These are phyloP conservation scores for Venturia nashicola DNA, from an alignment of 2,329 filamentous ascomycete genomes.

Conservation along the genomic window DNA sequence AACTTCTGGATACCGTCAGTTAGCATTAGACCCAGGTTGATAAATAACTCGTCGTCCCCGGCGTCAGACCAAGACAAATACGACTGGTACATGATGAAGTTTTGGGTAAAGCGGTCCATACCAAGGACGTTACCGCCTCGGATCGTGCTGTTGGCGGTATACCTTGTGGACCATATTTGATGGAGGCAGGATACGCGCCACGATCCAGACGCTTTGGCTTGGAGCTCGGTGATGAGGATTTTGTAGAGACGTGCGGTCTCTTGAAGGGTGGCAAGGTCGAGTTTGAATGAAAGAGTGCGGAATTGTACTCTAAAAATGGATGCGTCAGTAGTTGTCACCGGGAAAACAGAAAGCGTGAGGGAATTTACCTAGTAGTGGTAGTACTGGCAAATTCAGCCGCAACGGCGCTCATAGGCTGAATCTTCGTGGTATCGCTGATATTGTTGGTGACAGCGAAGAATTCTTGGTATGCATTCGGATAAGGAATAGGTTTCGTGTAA, in stretches of 20 bases:
- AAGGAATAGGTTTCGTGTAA: slow-evolving; percentile 13
- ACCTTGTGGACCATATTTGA: neutral
- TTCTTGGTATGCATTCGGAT: neutral
- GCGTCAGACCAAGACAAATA: neutral
- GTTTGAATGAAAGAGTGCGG: neutral
- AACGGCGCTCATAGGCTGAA: neutral
- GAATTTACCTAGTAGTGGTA: neutral
- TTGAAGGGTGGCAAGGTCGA: neutral
- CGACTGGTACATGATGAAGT: neutral
- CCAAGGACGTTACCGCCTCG: slow-evolving; percentile 2
- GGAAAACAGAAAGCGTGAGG: neutral
- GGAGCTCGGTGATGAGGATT: neutral
- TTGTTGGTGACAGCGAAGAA: neutral
- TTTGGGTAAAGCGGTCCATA: neutral
- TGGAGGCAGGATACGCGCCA: neutral
- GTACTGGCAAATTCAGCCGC: neutral
- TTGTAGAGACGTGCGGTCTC: neutral
- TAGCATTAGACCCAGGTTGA: neutral
- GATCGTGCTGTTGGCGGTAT: neutral
- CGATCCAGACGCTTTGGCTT: neutral
- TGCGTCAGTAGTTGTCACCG: neutral
- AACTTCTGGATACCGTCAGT: neutral
- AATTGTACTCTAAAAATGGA: neutral
- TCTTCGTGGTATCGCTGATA: neutral
- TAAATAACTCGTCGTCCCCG: slow-evolving; percentile 1